phyloP scores from a whole-genome alignment of 2,329 filamentous ascomycete genomes.

The Claviceps pazoutovae region DNA sequence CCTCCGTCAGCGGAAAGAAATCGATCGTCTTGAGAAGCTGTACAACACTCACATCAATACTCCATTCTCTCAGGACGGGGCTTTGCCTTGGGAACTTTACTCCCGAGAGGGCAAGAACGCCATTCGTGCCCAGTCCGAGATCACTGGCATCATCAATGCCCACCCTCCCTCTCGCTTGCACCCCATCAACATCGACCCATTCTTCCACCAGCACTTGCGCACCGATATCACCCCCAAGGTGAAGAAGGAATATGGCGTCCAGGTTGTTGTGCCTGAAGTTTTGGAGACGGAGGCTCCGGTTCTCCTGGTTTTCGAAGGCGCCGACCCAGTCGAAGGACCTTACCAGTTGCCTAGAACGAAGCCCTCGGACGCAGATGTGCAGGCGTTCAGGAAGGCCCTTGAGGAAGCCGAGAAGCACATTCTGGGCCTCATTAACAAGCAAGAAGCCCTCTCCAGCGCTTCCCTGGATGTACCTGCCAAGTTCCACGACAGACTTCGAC shows the following conservation, averaged over 20 bases:
- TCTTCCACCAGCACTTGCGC: conserved; percentile 62
- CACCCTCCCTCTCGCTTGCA: conserved; percentile 62
- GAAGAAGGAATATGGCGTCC: conserved; percentile 56
- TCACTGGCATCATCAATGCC: conserved; percentile 57
- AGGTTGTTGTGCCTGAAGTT: conserved; percentile 55
- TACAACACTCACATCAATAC: conserved; percentile 83
- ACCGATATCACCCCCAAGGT: conserved; percentile 49
- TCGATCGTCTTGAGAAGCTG: conserved; percentile 65
- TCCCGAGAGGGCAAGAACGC: conserved; percentile 74
- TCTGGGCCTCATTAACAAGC: conserved; percentile 41
- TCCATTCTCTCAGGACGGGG: conserved; percentile 53
- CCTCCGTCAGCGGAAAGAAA: conserved; percentile 65
- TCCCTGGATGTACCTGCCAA: conserved; percentile 46
- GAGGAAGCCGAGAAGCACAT: conserved; percentile 44
- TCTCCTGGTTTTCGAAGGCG: conserved; percentile 62
- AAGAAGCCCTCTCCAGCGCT: conserved; percentile 37
- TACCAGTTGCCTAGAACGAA: conserved; percentile 42
- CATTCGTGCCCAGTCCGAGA: conserved; percentile 60
- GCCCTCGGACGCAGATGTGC: conserved; percentile 36
- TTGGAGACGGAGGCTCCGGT: conserved; percentile 46
- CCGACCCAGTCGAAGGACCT: conserved; percentile 28
- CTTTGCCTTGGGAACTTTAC: conserved; percentile 76
- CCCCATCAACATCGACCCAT: conserved; percentile 56
- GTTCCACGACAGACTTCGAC: conserved; percentile 49
- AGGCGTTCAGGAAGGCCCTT: conserved; percentile 40